Percentiles rank a stretch among this genome's conserved stretches.
These are phyloP conservation scores for Lipomyces lipofer DNA, from an alignment of 805 yeast genomes.

Conservation along the genomic window DNA sequence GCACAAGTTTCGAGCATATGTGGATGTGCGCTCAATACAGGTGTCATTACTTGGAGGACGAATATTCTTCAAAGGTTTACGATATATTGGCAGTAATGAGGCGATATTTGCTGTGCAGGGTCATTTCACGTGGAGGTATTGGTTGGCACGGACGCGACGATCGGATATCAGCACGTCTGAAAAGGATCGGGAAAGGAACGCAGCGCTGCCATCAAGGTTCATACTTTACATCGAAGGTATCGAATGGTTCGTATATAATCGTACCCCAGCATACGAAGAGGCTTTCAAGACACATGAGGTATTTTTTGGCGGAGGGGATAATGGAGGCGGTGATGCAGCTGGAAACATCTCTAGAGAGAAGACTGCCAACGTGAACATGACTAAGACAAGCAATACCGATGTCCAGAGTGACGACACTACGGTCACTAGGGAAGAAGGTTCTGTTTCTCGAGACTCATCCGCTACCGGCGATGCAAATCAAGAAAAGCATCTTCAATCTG, in stretches of 20 bases:
- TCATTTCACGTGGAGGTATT: constrained; percentile 85
- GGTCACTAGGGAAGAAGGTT: not conserved
- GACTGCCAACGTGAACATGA: too few relatives aligned
- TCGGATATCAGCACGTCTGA: constrained; percentile 26
- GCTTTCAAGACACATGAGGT: constrained; percentile 47
- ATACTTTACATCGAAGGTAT: constrained; percentile 67
- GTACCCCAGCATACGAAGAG: constrained; percentile 72
- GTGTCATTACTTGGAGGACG: constrained; percentile 83
- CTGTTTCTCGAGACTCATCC: not conserved
- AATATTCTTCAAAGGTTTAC: constrained; percentile 70
- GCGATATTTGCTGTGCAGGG: constrained; percentile 71
- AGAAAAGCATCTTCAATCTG: not conserved
- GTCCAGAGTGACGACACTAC: not conserved
- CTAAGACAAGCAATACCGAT: not conserved
- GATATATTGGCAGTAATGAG: constrained; percentile 70
- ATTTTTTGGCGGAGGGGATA: not conserved
- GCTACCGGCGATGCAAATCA: not conserved
- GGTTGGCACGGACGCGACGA: constrained; percentile 56
- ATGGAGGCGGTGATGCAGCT: not conserved
- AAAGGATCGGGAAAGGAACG: constrained; percentile 42
- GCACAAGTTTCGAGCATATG: constrained; percentile 57
- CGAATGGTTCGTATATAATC: constrained; percentile 80
- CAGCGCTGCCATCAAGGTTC: constrained; percentile 56
- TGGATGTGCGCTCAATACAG: constrained; percentile 72
- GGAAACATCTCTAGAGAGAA: too few relatives aligned